These are phyloP conservation scores for Nicotiana paniculata DNA, from an alignment of 257 asterid species.

Conservation along the genomic window DNA sequence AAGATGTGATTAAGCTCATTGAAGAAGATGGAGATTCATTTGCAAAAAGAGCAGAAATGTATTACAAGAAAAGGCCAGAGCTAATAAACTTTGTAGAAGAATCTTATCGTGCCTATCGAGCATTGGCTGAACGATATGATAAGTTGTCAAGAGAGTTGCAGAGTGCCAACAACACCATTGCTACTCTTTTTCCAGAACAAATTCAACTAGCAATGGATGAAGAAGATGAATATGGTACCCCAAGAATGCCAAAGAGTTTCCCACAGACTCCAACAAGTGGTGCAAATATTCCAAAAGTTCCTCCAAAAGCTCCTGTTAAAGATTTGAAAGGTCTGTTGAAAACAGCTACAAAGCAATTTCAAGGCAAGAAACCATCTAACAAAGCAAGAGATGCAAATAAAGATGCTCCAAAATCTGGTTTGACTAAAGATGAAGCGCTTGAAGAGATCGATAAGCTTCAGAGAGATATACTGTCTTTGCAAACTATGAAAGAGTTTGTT, in stretches of 20 bases:
- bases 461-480: conserved; percentile 66
- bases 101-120: conserved; percentile 54
- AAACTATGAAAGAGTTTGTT: conserved; percentile 81
- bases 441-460: conserved; percentile 74
- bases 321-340: conserved; percentile 45
- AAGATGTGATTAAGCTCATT: conserved; percentile 56
- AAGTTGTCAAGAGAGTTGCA: conserved; percentile 74
- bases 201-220: conserved; percentile 54
- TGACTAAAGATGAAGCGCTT: conserved; percentile 51
- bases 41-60: conserved; percentile 92
- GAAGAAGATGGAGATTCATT: conserved; percentile 92
- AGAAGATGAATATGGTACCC: conserved; percentile 35
- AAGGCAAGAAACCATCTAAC: conserved; percentile 26
- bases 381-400: background rate
- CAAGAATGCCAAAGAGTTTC: conserved; percentile 20
- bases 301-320: conserved; percentile 43
- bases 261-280: conserved; percentile 22
- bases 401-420: conserved; percentile 37
- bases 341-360: conserved; percentile 40
- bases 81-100: conserved; percentile 67
- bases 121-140: conserved; percentile 86
- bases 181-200: conserved; percentile 75
- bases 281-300: conserved; percentile 43
- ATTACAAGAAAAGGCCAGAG: conserved; percentile 86
- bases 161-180: conserved; percentile 79